phyloP scores from a whole-genome alignment of 148 eudicot species.

The Simmondsia chinensis region DNA sequence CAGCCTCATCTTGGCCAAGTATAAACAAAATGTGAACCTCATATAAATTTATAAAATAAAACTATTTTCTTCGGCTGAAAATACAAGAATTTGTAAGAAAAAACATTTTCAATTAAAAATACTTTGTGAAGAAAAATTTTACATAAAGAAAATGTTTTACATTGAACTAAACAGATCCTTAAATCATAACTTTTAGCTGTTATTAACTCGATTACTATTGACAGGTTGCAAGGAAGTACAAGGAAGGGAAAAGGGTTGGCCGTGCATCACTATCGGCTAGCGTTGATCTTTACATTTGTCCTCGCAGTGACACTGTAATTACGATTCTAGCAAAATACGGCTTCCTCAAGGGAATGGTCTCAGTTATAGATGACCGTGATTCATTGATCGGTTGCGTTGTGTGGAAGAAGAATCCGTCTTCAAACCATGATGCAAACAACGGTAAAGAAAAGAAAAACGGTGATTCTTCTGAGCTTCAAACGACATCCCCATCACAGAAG shows the following conservation, averaged over 20 bases:
- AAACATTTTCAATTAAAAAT: too few species aligned
- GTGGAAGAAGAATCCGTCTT: slow-evolving; percentile 47
- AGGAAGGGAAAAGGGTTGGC: slow-evolving; percentile 50
- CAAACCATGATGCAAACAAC: slow-evolving; percentile 20
- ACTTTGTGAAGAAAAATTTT: too few species aligned
- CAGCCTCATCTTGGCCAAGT: too few species aligned
- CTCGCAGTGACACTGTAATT: slow-evolving; percentile 48
- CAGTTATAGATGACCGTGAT: slow-evolving; percentile 36
- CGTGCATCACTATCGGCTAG: slow-evolving; percentile 47
- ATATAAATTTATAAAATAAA: too few species aligned
- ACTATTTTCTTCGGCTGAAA: too few species aligned
- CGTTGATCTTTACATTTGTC: slow-evolving; percentile 64
- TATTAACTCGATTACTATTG: neutral
- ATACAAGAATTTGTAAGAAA: too few species aligned
- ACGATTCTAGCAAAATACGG: slow-evolving; percentile 67
- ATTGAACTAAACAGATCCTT: too few species aligned
- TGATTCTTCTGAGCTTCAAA: slow-evolving; percentile 11
- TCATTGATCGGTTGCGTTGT: slow-evolving; percentile 68
- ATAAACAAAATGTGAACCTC: too few species aligned
- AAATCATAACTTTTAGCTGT: too few species aligned
- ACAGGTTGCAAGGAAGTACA: slow-evolving; percentile 59
- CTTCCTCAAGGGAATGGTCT: slow-evolving; percentile 53
- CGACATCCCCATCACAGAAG: too few species aligned
- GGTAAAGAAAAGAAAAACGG: slow-evolving; percentile 9
- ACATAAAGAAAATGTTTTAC: too few species aligned